phyloP scores from a whole-genome alignment of 139 green algal genomes.

The Trebouxia sp. region DNA sequence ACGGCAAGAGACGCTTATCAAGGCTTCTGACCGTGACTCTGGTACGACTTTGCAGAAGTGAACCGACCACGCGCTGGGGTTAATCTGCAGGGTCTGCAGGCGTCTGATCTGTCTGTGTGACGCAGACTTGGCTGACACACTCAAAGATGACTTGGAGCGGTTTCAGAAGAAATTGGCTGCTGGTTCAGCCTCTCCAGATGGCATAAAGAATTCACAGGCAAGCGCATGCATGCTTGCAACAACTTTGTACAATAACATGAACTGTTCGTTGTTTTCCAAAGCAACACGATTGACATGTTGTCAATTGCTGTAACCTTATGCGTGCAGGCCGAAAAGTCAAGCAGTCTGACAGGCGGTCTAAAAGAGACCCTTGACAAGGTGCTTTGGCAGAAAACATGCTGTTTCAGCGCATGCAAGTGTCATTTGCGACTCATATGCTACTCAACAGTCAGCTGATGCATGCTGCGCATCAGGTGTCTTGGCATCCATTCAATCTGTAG shows the following conservation, averaged over 20 bases:
- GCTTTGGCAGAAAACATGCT: background rate
- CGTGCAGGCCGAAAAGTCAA: background rate
- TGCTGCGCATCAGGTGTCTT: background rate
- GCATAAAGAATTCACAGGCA: background rate
- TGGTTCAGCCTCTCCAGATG: too few species aligned
- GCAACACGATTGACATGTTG: background rate
- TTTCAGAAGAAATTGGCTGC: background rate
- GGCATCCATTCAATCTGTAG: background rate
- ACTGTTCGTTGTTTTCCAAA: background rate
- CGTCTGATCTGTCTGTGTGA: background rate
- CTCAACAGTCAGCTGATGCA: background rate
- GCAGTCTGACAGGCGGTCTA: background rate
- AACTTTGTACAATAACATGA: background rate
- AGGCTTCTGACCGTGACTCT: background rate
- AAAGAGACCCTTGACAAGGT: slow-evolving; percentile 63
- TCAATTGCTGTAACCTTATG: background rate
- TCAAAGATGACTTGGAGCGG: background rate
- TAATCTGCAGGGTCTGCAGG: background rate
- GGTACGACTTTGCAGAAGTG: background rate
- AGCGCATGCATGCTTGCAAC: background rate
- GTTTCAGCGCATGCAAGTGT: background rate
- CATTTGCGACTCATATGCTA: background rate
- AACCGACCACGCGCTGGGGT: background rate
- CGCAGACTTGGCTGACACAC: background rate
- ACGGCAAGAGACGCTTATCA: too few species aligned